These are phyloP conservation scores for Wickerhamomyces sp. DNA, from an alignment of 1,139 yeast genomes.

Conservation along the genomic window DNA sequence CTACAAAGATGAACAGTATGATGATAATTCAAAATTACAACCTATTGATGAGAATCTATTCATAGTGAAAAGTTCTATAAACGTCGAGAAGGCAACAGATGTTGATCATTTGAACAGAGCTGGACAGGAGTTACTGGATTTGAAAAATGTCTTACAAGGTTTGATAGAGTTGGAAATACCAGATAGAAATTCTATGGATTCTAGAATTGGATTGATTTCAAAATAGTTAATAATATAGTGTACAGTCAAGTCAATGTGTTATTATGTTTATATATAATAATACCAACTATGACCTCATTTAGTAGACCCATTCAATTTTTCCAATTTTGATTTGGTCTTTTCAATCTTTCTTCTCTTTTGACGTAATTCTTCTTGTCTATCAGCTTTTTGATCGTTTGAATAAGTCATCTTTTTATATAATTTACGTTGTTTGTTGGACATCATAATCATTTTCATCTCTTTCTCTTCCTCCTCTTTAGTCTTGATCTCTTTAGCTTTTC, in stretches of 20 bases:
- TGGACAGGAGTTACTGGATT: conserved; percentile 50
- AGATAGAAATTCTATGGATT: conserved; percentile 76
- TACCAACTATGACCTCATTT: too few species aligned
- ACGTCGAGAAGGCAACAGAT: conserved; percentile 70
- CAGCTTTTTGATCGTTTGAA: conserved; percentile 81
- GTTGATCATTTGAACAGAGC: conserved; percentile 67
- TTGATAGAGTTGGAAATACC: conserved; percentile 67
- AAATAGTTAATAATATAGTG: too few species aligned
- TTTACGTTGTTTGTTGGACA: conserved; percentile 94
- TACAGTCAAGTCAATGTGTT: too few species aligned
- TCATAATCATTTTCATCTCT: conserved; percentile 90
- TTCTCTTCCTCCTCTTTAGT: conserved; percentile 68
- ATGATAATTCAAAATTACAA: conserved; percentile 14
- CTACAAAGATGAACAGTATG: conserved; percentile 18
- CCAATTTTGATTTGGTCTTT: conserved; percentile 57
- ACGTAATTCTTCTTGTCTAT: conserved; percentile 66
- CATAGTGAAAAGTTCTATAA: conserved; percentile 59
- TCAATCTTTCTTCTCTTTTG: conserved; percentile 76
- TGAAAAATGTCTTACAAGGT: conserved; percentile 64
- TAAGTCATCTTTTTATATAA: conserved; percentile 94
- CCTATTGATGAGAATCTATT: conserved; percentile 29
- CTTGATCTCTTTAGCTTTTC: conserved; percentile 36
- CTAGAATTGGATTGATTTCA: conserved; percentile 52
- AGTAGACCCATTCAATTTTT: conserved; percentile 32
- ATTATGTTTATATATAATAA: too few species aligned